phyloP scores from a whole-genome alignment of 2,329 filamentous ascomycete genomes.

The Ophiocordyceps australis region DNA sequence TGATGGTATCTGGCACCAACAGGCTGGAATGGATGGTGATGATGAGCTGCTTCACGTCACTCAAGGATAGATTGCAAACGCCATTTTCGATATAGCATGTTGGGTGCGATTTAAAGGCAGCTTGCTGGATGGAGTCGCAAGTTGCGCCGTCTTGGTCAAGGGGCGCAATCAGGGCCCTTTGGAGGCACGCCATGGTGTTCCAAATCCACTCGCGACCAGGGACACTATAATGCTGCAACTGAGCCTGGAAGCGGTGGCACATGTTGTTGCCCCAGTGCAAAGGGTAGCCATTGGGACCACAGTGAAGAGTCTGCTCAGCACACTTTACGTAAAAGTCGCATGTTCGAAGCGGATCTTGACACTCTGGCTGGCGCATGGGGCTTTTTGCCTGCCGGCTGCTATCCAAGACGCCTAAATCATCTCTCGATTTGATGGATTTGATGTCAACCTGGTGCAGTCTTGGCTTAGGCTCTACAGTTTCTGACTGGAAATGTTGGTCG shows the following conservation, averaged over 20 bases:
- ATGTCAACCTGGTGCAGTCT: no score
- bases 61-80: slow-evolving; percentile 2
- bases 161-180: slow-evolving; percentile 1
- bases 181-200: slow-evolving; percentile 3
- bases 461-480: no score
- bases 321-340: slow-evolving; percentile 3
- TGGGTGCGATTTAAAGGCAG: slow-evolving; percentile 4
- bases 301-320: slow-evolving; percentile 1
- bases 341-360: slow-evolving; percentile 1
- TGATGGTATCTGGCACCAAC: background rate
- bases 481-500: no score
- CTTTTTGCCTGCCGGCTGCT: no score
- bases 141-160: slow-evolving; percentile 1
- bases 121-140: slow-evolving; percentile 1
- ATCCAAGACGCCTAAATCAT: no score
- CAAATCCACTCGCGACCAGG: slow-evolving; percentile 2
- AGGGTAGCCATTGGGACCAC: slow-evolving; percentile 1
- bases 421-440: no score
- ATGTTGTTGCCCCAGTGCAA: slow-evolving; percentile 1
- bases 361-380: slow-evolving; percentile 3
- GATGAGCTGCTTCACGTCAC: slow-evolving; percentile 3
- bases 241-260: background rate
- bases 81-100: slow-evolving; percentile 3
- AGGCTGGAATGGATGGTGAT: slow-evolving; percentile 2
- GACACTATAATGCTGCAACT: background rate